Evolutionary conservation across 1,139 yeast genomes (phyloP).

Genomic region (Candida sanyaensis): DNA sequence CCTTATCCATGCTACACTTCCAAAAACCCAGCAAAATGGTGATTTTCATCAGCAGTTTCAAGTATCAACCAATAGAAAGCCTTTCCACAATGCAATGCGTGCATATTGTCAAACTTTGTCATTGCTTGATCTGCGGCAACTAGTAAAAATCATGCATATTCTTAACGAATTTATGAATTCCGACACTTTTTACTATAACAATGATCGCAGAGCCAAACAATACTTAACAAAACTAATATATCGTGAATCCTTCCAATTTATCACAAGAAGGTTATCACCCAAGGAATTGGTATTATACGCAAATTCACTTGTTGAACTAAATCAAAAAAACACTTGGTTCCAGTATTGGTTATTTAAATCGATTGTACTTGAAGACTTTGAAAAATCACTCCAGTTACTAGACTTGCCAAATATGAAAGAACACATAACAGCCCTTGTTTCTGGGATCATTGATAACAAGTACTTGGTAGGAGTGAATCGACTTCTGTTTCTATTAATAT

Average conservation of each 20-base stretch:
- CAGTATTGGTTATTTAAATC: constrained; percentile 25
- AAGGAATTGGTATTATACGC: constrained; percentile 13
- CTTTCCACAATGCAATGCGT: constrained; percentile 28
- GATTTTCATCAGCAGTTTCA: constrained; percentile 18
- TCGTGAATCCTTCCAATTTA: constrained; percentile 23
- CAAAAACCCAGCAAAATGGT: constrained; percentile 9
- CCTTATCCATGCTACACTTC: constrained; percentile 5
- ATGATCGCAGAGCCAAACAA: constrained; percentile 6
- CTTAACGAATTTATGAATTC: constrained; percentile 14
- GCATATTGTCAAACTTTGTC: constrained; percentile 35
- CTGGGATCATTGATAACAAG: constrained; percentile 26
- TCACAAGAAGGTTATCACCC: constrained; percentile 14
- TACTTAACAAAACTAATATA: constrained; percentile 13
- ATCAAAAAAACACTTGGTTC: constrained; percentile 18
- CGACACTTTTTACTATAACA: constrained; percentile 14
- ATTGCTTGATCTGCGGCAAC: constrained; percentile 18
- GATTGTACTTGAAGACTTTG: constrained; percentile 28
- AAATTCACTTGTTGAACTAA: constrained; percentile 16
- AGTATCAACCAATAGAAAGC: constrained; percentile 16
- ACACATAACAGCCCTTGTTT: constrained; percentile 22
- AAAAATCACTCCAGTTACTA: constrained; percentile 23
- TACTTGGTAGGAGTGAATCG: constrained; percentile 18
- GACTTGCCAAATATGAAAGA: constrained; percentile 18
- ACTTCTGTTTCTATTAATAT: constrained; percentile 17
- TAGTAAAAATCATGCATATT: constrained; percentile 18